phyloP scores from a whole-genome alignment of 331 rosid species.

The Pyrus hybrid region DNA sequence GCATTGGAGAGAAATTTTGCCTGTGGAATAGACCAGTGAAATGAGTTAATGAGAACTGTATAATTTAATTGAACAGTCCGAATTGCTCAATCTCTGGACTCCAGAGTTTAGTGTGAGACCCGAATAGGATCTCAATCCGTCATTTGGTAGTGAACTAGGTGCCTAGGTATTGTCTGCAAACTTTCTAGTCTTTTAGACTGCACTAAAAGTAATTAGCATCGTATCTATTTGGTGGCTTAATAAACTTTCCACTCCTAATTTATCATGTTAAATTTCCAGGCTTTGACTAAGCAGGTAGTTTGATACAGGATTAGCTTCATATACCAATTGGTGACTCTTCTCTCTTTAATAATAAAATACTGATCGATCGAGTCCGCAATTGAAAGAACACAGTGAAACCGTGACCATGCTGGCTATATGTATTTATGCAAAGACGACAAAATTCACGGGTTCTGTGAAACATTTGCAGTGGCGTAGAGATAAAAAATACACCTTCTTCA shows the following conservation, averaged over 20 bases:
- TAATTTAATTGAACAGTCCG: too few relatives aligned
- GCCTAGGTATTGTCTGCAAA: not conserved
- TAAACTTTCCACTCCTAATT: too few relatives aligned
- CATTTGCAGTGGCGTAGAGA: not conserved
- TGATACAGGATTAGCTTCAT: not conserved
- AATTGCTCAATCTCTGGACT: too few relatives aligned
- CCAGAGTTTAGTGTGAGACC: too few relatives aligned
- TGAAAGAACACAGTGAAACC: not conserved
- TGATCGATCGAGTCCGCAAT: not conserved
- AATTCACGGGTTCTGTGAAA: not conserved
- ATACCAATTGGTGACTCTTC: not conserved
- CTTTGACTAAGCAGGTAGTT: not conserved
- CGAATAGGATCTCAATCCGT: too few relatives aligned
- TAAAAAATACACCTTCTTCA: not conserved
- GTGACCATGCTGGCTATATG: not conserved
- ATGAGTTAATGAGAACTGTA: too few relatives aligned
- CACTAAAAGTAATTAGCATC: not conserved
- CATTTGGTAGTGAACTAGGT: too few relatives aligned
- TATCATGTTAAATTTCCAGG: not conserved
- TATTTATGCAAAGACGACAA: too few relatives aligned
- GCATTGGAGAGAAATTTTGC: too few relatives aligned
- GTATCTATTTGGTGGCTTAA: not conserved
- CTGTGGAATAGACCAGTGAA: too few relatives aligned
- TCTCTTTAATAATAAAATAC: not conserved
- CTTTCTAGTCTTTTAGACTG: not conserved